Percentiles rank a stretch among this genome's conserved stretches.
Conservation (phyloP, 2,329 filamentous ascomycete genomes). For the Pseudogymnoascus sp. region DNA sequence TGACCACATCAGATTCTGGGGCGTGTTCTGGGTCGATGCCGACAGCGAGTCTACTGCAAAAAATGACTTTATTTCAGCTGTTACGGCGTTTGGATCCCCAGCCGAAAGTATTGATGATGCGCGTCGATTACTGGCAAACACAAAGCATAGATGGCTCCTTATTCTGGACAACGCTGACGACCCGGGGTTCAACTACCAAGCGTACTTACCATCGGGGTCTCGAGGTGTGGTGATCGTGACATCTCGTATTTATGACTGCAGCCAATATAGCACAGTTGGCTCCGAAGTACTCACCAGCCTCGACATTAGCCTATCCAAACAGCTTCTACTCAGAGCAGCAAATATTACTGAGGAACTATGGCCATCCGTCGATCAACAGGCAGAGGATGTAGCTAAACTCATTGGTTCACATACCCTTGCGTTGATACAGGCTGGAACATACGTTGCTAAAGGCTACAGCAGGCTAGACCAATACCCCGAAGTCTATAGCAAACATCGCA, state of each 20-base stretch:
- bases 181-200: conserved; percentile 20
- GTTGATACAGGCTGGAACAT: neutral
- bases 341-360: neutral
- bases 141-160: conserved; percentile 26
- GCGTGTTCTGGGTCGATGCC: conserved; percentile 18
- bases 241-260: conserved; percentile 28
- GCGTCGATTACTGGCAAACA: conserved; percentile 18
- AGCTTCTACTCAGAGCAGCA: conserved; percentile 1
- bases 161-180: conserved; percentile 37
- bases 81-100: neutral
- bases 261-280: conserved; percentile 24
- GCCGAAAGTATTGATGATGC: conserved; percentile 6
- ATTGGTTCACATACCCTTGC: conserved; percentile 8
- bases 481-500: conserved; percentile 12
- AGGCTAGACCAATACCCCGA: conserved; percentile 14
- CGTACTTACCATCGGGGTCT: conserved; percentile 23
- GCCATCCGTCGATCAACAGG: neutral
- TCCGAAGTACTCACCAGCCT: conserved; percentile 6
- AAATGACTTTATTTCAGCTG: conserved; percentile 11
- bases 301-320: neutral
- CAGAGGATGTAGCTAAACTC: conserved; percentile 8
- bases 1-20: conserved; percentile 16
- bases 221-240: conserved; percentile 32
- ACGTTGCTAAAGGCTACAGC: conserved; percentile 14
- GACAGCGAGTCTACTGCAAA: conserved; percentile 11